Evolutionary conservation across 1,284 basidiomycete genomes (phyloP).

Genomic region (Puccinia coronata): DNA sequence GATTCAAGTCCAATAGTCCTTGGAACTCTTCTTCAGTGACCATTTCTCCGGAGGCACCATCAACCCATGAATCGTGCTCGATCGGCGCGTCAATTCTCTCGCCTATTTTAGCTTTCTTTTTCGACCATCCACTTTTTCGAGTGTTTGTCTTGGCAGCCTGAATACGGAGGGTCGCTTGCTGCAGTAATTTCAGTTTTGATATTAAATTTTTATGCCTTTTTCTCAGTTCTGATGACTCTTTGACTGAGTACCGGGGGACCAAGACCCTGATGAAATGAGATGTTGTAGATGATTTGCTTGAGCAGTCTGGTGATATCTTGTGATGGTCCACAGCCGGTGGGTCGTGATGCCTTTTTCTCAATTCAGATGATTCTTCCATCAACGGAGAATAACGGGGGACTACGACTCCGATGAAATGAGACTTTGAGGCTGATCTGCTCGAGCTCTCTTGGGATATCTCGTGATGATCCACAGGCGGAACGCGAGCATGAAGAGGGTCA

Average conservation of each 20-base stretch:
- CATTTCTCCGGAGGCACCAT: neutral
- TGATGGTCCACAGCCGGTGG: too few relatives aligned
- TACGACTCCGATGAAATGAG: too few relatives aligned
- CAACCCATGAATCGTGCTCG: neutral
- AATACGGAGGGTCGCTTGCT: neutral
- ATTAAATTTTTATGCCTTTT: neutral
- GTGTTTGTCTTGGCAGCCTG: neutral
- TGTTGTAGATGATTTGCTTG: neutral
- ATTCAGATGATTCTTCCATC: too few relatives aligned
- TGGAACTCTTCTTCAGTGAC: neutral
- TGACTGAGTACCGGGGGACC: neutral
- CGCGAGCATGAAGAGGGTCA: too few relatives aligned
- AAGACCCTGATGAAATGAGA: neutral
- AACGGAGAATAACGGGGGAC: too few relatives aligned
- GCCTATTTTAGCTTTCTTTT: neutral
- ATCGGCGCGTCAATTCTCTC: neutral
- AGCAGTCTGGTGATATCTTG: neutral
- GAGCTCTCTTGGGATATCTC: too few relatives aligned
- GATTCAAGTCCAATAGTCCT: neutral
- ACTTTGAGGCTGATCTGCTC: neutral
- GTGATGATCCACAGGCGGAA: neutral
- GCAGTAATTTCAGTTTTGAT: neutral
- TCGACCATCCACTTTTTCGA: neutral
- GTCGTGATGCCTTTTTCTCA: too few relatives aligned
- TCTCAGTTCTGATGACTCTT: neutral